These are phyloP conservation scores for Cupressus sempervirens DNA, from an alignment of 75 land plant genomes.

Conservation along the genomic window DNA sequence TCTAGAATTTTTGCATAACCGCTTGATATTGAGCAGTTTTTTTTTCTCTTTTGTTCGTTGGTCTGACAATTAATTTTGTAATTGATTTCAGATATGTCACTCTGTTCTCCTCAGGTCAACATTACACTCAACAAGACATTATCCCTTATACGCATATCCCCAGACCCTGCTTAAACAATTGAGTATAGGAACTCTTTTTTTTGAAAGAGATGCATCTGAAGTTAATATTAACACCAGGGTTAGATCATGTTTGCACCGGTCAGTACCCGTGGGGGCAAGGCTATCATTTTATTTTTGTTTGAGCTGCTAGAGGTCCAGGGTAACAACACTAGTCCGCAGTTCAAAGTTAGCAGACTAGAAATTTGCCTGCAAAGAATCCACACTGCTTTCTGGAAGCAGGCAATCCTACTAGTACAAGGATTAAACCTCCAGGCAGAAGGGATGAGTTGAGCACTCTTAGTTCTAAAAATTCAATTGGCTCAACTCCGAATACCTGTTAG, in stretches of 20 bases:
- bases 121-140: not conserved
- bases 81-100: not conserved
- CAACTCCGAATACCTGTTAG: not conserved
- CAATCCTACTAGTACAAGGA: not conserved
- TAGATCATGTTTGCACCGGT: not conserved
- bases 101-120: not conserved
- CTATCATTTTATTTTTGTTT: no score
- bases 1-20: not conserved
- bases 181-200: not conserved
- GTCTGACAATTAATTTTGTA: not conserved
- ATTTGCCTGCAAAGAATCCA: not conserved
- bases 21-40: no score
- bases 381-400: not conserved
- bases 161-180: not conserved
- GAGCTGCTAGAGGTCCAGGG: not conserved
- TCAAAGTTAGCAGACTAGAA: not conserved
- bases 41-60: no score
- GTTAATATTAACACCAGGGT: not conserved
- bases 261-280: not conserved
- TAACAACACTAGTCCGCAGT: not conserved
- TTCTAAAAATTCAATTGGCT: not conserved
- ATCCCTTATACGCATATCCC: no score
- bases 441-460: not conserved
- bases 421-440: not conserved
- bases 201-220: not conserved